A percentile compares a stretch with the other conserved stretches of the same genome.
These are phyloP conservation scores for Chrysanthemum lavandulifolium DNA, from an alignment of 129 eudicot species.

Conservation along the genomic window DNA sequence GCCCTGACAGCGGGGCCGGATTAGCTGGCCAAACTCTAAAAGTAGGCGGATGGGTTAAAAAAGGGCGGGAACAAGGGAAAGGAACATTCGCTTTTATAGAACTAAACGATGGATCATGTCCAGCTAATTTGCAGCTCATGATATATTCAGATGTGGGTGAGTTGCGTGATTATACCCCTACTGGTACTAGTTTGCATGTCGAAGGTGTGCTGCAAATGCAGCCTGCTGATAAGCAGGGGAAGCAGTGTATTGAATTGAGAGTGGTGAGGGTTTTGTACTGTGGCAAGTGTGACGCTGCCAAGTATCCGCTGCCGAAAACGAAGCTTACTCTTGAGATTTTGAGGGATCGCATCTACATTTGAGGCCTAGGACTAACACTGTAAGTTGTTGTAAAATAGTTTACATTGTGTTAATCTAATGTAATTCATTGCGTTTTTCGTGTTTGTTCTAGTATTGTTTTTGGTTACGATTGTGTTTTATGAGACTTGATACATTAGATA, in stretches of 20 bases:
- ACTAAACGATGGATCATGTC: conserved; percentile 87
- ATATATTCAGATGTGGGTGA: conserved; percentile 48
- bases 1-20: conserved; percentile 76
- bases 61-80: conserved; percentile 76
- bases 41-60: conserved; percentile 97
- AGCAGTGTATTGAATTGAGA: conserved; percentile 36
- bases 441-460: too few relatives aligned
- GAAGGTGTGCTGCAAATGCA: too few relatives aligned
- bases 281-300: conserved; percentile 64
- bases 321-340: conserved; percentile 60
- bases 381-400: conserved; percentile 8
- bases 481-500: too few relatives aligned
- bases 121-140: conserved; percentile 72
- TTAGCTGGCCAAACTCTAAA: conserved; percentile 51
- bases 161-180: conserved; percentile 47
- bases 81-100: conserved; percentile 75
- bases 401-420: too few relatives aligned
- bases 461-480: too few relatives aligned
- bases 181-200: conserved; percentile 77
- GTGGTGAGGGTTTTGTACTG: conserved; percentile 53
- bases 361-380: conserved; percentile 72
- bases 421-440: too few relatives aligned
- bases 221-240: too few relatives aligned
- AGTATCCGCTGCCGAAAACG: conserved; percentile 84
- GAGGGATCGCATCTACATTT: conserved; percentile 81